A percentile compares a stretch with the other conserved stretches of the same genome.
phyloP scores from a whole-genome alignment of 306 rosid genomes.

The Lathyrus aphaca region DNA sequence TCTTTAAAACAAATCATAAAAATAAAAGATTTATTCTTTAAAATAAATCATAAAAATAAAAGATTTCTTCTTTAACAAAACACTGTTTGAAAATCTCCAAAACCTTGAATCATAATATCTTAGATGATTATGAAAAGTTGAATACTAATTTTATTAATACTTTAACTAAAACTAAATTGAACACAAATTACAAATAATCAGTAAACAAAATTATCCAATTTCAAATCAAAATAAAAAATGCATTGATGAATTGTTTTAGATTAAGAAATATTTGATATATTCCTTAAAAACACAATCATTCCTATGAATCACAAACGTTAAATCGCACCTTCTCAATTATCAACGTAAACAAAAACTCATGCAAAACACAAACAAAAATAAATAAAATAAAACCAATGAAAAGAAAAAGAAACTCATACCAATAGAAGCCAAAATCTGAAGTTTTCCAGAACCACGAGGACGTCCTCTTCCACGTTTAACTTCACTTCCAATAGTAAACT shows the following conservation, averaged over 20 bases:
- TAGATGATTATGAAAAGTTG: neutral
- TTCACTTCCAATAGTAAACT: neutral
- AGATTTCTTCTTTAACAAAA: neutral
- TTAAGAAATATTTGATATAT: neutral
- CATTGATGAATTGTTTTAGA: neutral
- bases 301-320: neutral
- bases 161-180: too few species aligned
- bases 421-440: constrained; percentile 52
- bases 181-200: neutral
- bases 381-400: neutral
- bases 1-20: neutral
- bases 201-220: neutral
- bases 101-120: neutral
- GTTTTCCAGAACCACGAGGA: constrained; percentile 60
- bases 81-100: neutral
- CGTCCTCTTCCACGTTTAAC: constrained; percentile 51
- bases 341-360: neutral
- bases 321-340: neutral
- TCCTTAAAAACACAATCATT: neutral
- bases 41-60: neutral
- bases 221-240: neutral
- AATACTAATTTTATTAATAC: neutral
- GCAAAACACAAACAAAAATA: neutral
- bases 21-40: neutral
- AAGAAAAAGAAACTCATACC: constrained; percentile 40